phyloP scores from a whole-genome alignment of 305 asterid genomes.

The Striga hermonthica region DNA sequence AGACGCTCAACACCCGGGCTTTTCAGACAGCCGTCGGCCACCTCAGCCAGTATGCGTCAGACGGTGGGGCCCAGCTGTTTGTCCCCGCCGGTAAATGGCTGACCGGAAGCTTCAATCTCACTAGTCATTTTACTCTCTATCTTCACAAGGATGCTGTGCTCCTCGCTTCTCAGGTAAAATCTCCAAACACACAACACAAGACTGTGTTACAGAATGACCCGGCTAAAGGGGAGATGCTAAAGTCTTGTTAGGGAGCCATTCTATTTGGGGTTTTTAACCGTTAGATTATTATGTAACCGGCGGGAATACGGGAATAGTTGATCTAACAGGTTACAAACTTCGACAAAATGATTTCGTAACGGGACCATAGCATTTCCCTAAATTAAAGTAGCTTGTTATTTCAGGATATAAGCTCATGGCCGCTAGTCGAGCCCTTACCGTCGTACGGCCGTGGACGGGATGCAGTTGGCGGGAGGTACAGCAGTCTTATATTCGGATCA shows the following conservation, averaged over 20 bases:
- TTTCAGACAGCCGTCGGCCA: conserved; percentile 46
- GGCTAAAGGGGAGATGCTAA: too few relatives aligned
- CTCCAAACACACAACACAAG: background rate
- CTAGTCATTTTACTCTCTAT: conserved; percentile 61
- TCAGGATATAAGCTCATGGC: conserved; percentile 79
- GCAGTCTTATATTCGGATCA: conserved; percentile 77
- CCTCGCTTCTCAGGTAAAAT: conserved; percentile 62
- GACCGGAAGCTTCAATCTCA: conserved; percentile 60
- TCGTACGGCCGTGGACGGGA: conserved; percentile 95
- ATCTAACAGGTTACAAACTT: too few relatives aligned
- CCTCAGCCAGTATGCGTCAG: conserved; percentile 39
- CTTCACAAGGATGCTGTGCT: conserved; percentile 54
- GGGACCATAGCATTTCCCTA: too few relatives aligned
- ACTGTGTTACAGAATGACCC: too few relatives aligned
- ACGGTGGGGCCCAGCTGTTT: conserved; percentile 53
- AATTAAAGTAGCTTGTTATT: background rate
- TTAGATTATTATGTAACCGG: too few relatives aligned
- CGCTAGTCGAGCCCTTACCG: conserved; percentile 71
- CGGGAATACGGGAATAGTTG: too few relatives aligned
- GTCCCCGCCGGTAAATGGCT: conserved; percentile 69
- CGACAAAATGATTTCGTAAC: too few relatives aligned
- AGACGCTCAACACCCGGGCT: conserved; percentile 48
- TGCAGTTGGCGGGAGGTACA: conserved; percentile 80
- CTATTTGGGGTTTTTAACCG: too few relatives aligned
- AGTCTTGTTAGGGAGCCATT: too few relatives aligned